Evolutionary conservation across 345 rosid species (phyloP).

Genomic region (Acer yangbiense): DNA sequence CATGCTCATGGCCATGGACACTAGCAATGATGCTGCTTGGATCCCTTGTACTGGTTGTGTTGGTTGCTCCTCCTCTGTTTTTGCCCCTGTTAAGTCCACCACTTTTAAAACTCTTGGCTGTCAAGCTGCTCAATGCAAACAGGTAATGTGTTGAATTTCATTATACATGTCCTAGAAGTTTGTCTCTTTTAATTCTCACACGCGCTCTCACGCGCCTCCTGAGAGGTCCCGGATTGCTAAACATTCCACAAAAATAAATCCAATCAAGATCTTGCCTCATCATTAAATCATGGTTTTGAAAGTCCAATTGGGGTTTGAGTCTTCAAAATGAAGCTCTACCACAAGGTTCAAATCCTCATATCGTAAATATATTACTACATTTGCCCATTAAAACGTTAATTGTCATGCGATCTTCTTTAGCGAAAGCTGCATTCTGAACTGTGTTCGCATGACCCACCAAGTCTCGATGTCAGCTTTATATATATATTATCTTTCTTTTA

Average conservation of each 20-base stretch:
- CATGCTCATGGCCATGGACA: conserved; percentile 87
- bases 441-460: too few species aligned
- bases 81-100: conserved; percentile 51
- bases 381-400: too few species aligned
- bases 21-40: conserved; percentile 90
- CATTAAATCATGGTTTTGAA: not conserved
- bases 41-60: conserved; percentile 76
- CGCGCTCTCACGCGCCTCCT: not conserved
- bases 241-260: too few species aligned
- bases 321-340: too few species aligned
- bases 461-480: too few species aligned
- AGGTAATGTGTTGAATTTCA: conserved; percentile 41
- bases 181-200: too few species aligned
- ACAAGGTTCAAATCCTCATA: too few species aligned
- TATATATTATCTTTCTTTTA: too few species aligned
- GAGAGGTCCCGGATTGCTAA: not conserved
- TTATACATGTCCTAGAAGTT: too few species aligned
- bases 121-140: conserved; percentile 73
- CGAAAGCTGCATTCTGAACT: too few species aligned
- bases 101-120: conserved; percentile 62
- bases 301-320: not conserved
- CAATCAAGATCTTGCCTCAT: not conserved
- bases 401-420: too few species aligned
- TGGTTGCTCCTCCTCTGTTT: conserved; percentile 73
- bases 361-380: too few species aligned